Conservation (phyloP, 176 grass and related monocot genomes). For the Triticum monococcum region DNA sequence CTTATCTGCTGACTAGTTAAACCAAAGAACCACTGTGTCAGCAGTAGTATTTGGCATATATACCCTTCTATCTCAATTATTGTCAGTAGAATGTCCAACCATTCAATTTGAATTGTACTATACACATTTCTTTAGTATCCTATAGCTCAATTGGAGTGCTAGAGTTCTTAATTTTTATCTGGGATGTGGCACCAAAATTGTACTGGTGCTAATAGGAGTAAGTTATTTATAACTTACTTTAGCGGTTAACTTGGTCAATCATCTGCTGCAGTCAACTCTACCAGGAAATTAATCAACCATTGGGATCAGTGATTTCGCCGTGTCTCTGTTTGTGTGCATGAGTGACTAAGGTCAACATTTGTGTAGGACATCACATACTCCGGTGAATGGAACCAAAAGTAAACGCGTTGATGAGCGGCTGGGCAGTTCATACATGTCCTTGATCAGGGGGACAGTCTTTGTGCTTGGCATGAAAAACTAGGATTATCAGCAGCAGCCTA, state of each 20-base stretch:
- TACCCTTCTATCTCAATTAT: background rate
- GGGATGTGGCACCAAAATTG: background rate
- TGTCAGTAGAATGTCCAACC: background rate
- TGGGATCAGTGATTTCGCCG: constrained; percentile 48
- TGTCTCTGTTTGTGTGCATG: constrained; percentile 36
- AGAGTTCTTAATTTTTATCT: background rate
- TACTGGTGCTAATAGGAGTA: background rate
- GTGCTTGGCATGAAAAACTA: constrained; percentile 38
- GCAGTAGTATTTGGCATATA: background rate
- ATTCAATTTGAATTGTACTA: background rate
- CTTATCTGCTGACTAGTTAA: constrained; percentile 31
- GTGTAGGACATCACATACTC: constrained; percentile 28
- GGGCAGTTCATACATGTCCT: constrained; percentile 47
- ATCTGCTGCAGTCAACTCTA: constrained; percentile 10
- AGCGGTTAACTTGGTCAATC: constrained; percentile 30
- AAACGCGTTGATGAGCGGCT: constrained; percentile 40
- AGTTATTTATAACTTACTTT: background rate
- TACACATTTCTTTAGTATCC: background rate
- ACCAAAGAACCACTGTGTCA: background rate
- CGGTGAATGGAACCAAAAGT: constrained; percentile 15
- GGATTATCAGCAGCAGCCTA: constrained; percentile 33
- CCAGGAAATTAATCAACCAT: constrained; percentile 36
- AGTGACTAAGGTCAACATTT: constrained; percentile 36
- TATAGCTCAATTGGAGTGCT: constrained; percentile 9
- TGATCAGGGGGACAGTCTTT: constrained; percentile 40